phyloP scores from a whole-genome alignment of 2,329 filamentous ascomycete genomes.

The Podosphaera leucotricha region DNA sequence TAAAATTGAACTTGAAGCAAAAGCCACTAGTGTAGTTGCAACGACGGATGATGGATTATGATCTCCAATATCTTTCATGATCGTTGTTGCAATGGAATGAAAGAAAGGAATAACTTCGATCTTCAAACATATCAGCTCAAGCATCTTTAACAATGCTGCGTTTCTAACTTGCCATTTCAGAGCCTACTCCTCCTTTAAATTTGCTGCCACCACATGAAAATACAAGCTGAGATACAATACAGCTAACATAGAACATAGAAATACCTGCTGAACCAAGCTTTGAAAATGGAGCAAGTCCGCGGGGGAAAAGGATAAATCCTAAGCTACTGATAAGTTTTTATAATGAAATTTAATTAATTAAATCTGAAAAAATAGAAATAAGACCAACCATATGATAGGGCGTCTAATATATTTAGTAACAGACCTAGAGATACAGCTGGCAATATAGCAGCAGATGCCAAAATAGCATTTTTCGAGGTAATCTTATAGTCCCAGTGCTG shows the following conservation, averaged over 20 bases:
- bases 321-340: slow-evolving; percentile 1
- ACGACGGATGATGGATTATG: slow-evolving; percentile 68
- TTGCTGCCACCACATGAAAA: slow-evolving; percentile 69
- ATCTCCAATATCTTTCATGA: slow-evolving; percentile 53
- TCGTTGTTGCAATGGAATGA: slow-evolving; percentile 89
- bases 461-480: slow-evolving; percentile 38
- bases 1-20: slow-evolving; percentile 70
- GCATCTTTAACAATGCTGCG: slow-evolving; percentile 1
- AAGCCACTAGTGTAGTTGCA: slow-evolving; percentile 82
- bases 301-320: slow-evolving; percentile 85
- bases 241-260: slow-evolving; percentile 97
- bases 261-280: slow-evolving; percentile 80
- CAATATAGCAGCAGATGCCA: slow-evolving; percentile 46
- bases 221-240: slow-evolving; percentile 75
- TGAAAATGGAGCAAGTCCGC: slow-evolving; percentile 68
- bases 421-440: slow-evolving; percentile 76
- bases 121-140: slow-evolving; percentile 17
- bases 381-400: slow-evolving; percentile 59
- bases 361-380: background rate
- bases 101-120: slow-evolving; percentile 98
- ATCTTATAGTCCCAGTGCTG: slow-evolving; percentile 47
- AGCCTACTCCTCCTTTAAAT: slow-evolving; percentile 79
- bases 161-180: slow-evolving; percentile 49
- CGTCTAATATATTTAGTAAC: slow-evolving; percentile 80
- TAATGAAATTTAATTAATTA: background rate